Base-by-base conservation (phyloP, 1,284 basidiomycete genomes). In the Mycena sp. region DNA sequence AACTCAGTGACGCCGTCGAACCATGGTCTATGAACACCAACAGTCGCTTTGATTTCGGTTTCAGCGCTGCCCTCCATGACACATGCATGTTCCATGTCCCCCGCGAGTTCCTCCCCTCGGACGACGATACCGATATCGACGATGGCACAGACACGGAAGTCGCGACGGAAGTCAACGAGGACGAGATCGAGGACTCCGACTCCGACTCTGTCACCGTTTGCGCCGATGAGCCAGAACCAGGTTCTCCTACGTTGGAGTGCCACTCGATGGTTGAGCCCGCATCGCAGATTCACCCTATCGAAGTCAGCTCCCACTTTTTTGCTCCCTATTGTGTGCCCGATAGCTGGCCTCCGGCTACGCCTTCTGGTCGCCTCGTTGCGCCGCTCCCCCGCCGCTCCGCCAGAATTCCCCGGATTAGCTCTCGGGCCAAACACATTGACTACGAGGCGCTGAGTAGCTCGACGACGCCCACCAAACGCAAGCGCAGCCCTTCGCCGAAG, bases 41-140 rank as follows among this genome's bases (percentile, higher is more conserved):
- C 37, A 43, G 29, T 29, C 41, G 50, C 26, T 56, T 40, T 48
- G 61, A 62, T 35, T 62, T 62, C 16, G 61, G 49, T 3, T 63
- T 63, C 50, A 43, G 43, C 28, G 37, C 35, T 21, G 61, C 43
- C 29, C 55, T 63, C 21, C 50, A 43, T 29, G 55, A 63, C 16
- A 25, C 55, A 2, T 63, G 61, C 44, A n/a, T 29, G 29, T 58
- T 48, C 26, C 38, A 23, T 11, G 37, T 63, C 17, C 61, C 55
- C 3, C 49, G 30, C n/a, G 37, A 49, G 23, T 53, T 40, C 38
- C 55, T 53, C 29, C 61, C 55, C 19, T 57, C 43, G 19, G 61
- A 51, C 4, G 55, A 52, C 12, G 53, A 44, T 14, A 41, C 32
- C n/a, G 61, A 46, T 12, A 14, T 28, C 5, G 49, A 49, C 3